phyloP scores from a whole-genome alignment of 257 asterid genomes.

The Anisodus acutangulus region DNA sequence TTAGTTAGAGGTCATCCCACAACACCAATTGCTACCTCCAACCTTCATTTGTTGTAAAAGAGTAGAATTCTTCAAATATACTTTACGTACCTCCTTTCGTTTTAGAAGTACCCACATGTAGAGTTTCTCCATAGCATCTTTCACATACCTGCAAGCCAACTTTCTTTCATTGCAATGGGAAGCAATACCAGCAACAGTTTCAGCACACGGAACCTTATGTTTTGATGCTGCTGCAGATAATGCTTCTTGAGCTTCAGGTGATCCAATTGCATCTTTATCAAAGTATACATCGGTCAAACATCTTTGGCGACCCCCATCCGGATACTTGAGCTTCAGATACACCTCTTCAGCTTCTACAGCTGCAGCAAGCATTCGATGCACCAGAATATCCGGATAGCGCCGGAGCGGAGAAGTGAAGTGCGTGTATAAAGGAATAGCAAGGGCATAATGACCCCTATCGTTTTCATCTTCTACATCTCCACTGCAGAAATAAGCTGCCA shows the following conservation, averaged over 20 bases:
- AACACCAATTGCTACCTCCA: slow-evolving; percentile 14
- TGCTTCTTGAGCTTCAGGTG: slow-evolving; percentile 68
- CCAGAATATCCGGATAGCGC: slow-evolving; percentile 85
- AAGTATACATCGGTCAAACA: slow-evolving; percentile 65
- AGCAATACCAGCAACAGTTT: slow-evolving; percentile 64
- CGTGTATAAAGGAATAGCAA: slow-evolving; percentile 83
- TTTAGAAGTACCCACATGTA: slow-evolving; percentile 76
- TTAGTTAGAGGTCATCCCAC: neutral
- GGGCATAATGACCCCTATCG: slow-evolving; percentile 70
- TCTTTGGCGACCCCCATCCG: slow-evolving; percentile 36
- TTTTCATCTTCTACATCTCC: slow-evolving; percentile 59
- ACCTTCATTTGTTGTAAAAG: neutral
- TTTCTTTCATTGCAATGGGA: slow-evolving; percentile 74
- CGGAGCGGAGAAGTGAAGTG: slow-evolving; percentile 95
- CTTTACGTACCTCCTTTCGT: slow-evolving; percentile 63
- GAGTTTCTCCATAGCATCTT: slow-evolving; percentile 67
- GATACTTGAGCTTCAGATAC: slow-evolving; percentile 51
- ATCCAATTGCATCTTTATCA: slow-evolving; percentile 50
- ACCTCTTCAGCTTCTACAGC: slow-evolving; percentile 72
- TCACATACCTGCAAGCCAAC: slow-evolving; percentile 77
- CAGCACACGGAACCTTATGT: slow-evolving; percentile 48
- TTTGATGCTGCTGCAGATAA: slow-evolving; percentile 58
- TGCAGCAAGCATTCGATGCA: slow-evolving; percentile 88
- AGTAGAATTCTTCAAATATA: neutral
- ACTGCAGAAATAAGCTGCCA: slow-evolving; percentile 81